These are phyloP conservation scores for Tolypocladium inflatum DNA, from an alignment of 2,329 filamentous ascomycete species.

Conservation along the genomic window DNA sequence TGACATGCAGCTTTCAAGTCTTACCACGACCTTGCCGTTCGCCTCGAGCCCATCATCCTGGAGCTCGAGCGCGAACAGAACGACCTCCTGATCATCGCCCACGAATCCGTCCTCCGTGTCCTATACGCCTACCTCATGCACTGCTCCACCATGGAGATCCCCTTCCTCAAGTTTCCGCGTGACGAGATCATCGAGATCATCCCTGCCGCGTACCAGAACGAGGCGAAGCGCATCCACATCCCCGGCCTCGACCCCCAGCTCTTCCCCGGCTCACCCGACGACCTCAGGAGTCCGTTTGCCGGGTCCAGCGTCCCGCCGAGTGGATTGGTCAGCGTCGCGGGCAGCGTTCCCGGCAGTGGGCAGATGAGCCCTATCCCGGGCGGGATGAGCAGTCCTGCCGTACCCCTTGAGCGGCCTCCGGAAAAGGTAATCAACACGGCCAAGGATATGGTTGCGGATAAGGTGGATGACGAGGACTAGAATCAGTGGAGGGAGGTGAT, in stretches of 20 bases:
- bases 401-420: conserved; percentile 32
- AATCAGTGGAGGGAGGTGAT: not conserved
- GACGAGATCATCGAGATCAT: conserved; percentile 99
- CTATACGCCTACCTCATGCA: conserved; percentile 98
- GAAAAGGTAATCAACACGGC: conserved; percentile 40
- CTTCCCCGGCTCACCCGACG: conserved; percentile 70
- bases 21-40: conserved; percentile 96
- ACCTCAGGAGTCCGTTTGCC: conserved; percentile 69
- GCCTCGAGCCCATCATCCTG: conserved; percentile 93
- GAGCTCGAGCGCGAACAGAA: conserved; percentile 95
- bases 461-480: conserved; percentile 42
- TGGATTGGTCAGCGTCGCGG: conserved; percentile 16
- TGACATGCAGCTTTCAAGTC: conserved; percentile 48
- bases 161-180: conserved; percentile 83
- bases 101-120: conserved; percentile 94
- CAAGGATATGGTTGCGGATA: conserved; percentile 41
- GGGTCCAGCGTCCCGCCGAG: conserved; percentile 13
- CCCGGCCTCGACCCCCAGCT: conserved; percentile 56
- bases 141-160: conserved; percentile 91
- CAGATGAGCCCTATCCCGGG: conserved; percentile 39
- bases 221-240: conserved; percentile 84
- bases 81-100: conserved; percentile 94
- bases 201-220: conserved; percentile 93
- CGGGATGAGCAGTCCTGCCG: conserved; percentile 33
- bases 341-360: conserved; percentile 16